These are phyloP conservation scores for Pichia cactophila DNA, from an alignment of 1,139 yeast species.

Conservation along the genomic window DNA sequence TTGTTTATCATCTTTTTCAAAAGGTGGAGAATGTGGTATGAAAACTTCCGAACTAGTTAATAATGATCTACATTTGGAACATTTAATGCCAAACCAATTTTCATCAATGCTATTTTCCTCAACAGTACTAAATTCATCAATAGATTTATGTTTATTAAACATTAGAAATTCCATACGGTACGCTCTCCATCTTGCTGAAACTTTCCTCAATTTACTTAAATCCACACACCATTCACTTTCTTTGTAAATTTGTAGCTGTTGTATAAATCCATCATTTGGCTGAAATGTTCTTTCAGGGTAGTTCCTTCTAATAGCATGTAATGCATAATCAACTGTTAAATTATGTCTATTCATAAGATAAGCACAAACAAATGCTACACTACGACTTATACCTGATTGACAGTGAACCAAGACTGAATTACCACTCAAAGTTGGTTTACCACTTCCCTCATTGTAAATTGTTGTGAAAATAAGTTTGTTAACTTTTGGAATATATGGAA, in stretches of 20 bases:
- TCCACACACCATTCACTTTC: constrained; percentile 29
- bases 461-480: constrained; percentile 64
- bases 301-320: constrained; percentile 63
- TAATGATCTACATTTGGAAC: constrained; percentile 61
- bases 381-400: constrained; percentile 84
- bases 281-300: constrained; percentile 40
- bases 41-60: constrained; percentile 44
- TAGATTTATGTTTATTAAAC: constrained; percentile 14
- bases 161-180: constrained; percentile 15
- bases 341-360: constrained; percentile 71
- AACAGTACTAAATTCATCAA: constrained; percentile 21
- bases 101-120: constrained; percentile 13
- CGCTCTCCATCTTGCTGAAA: constrained; percentile 20
- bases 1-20: constrained; percentile 47
- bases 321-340: constrained; percentile 50
- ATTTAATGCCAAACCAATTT: constrained; percentile 35
- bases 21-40: constrained; percentile 56
- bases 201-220: constrained; percentile 8
- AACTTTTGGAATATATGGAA: constrained; percentile 52
- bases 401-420: constrained; percentile 52
- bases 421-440: constrained; percentile 36
- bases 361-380: constrained; percentile 65
- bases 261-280: constrained; percentile 74
- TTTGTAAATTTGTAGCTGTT: constrained; percentile 61
- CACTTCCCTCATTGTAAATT: constrained; percentile 34